phyloP scores from a whole-genome alignment of 2,329 filamentous ascomycete genomes.

The Aspergillus luchuensis region DNA sequence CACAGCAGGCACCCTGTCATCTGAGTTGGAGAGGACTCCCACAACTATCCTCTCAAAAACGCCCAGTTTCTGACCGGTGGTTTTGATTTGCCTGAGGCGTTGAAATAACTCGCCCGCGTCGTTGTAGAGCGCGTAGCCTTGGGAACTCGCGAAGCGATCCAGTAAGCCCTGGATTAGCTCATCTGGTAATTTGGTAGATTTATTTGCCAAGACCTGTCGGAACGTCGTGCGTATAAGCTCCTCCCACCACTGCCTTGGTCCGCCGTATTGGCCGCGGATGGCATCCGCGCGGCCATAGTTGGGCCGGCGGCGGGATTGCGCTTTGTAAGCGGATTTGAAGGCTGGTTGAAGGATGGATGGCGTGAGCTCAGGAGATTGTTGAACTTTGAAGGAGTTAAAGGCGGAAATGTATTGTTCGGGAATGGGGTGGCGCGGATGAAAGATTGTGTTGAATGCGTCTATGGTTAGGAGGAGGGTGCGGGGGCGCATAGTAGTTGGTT shows the following conservation, averaged over 20 bases:
- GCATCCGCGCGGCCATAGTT: conserved; percentile 49
- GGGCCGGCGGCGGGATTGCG: conserved; percentile 34
- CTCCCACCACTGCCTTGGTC: conserved; percentile 49
- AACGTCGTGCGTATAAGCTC: conserved; percentile 46
- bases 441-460: conserved; percentile 50
- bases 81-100: conserved; percentile 27
- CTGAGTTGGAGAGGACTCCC: conserved; percentile 51
- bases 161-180: conserved; percentile 39
- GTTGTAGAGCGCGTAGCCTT: conserved; percentile 45
- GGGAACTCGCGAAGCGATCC: conserved; percentile 41
- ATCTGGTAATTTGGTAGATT: conserved; percentile 31
- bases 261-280: conserved; percentile 38
- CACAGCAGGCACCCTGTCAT: conserved; percentile 46
- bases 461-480: conserved; percentile 46
- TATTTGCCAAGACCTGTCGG: conserved; percentile 14
- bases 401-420: conserved; percentile 43
- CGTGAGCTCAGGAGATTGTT: conserved; percentile 27
- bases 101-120: conserved; percentile 44
- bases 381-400: conserved; percentile 40
- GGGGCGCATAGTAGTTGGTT: conserved; percentile 4
- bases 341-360: conserved; percentile 32
- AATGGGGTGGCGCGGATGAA: conserved; percentile 44
- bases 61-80: conserved; percentile 1
- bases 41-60: conserved; percentile 41
- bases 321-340: conserved; percentile 42